A percentile compares a stretch with the other conserved stretches of the same genome.
Evolutionary conservation across 305 asterid genomes (phyloP).

Genomic region (Fraxinus angustifolia): DNA sequence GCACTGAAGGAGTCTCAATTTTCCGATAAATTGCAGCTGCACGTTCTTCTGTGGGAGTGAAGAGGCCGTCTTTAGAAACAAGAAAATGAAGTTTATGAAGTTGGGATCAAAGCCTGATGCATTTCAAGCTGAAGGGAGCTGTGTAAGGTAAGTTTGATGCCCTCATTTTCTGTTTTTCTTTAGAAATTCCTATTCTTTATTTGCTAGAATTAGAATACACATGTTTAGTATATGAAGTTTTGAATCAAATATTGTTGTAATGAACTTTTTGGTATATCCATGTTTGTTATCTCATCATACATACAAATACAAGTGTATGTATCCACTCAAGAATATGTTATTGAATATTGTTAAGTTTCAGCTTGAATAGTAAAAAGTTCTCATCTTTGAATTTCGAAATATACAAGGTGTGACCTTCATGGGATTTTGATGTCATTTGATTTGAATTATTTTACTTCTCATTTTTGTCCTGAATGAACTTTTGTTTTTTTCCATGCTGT

Average conservation of each 20-base stretch:
- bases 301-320: background rate
- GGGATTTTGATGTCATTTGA: background rate
- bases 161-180: conserved; percentile 9
- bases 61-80: conserved; percentile 18
- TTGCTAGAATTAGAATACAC: background rate
- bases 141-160: conserved; percentile 43
- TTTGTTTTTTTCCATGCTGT: background rate
- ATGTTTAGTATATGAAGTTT: background rate
- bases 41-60: background rate
- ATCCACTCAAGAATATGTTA: background rate
- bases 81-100: conserved; percentile 85
- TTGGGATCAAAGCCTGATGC: conserved; percentile 92
- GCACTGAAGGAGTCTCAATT: conserved; percentile 32
- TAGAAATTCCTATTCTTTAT: background rate
- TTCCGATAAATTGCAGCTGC: conserved; percentile 22
- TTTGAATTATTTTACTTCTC: background rate
- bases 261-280: background rate
- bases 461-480: background rate
- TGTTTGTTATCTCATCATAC: background rate
- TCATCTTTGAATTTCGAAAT: background rate
- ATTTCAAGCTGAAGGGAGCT: conserved; percentile 66
- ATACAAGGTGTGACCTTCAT: background rate
- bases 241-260: background rate
- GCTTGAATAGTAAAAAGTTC: background rate
- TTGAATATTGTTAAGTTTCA: background rate